Conservation (phyloP, 768 basidiomycete genomes). For the Macrolepiota dolichaula region DNA sequence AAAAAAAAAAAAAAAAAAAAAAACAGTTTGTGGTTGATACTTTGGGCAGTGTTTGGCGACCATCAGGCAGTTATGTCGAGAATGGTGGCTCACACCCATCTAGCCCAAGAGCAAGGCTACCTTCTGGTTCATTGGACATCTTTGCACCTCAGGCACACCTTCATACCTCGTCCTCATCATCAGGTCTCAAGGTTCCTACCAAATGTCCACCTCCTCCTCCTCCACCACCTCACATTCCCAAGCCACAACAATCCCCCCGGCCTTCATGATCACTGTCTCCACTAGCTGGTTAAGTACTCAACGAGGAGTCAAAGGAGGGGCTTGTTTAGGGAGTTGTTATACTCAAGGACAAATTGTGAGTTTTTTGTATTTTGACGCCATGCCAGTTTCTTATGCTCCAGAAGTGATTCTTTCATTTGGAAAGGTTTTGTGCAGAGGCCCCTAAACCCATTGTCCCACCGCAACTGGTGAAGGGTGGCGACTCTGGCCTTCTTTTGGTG, state of each 20-base stretch:
- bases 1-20: too few species aligned
- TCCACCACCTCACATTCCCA: slow-evolving; percentile 38
- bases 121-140: slow-evolving; percentile 27
- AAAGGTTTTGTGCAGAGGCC: background rate
- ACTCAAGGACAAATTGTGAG: slow-evolving; percentile 24
- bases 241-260: slow-evolving; percentile 25
- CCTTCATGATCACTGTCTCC: slow-evolving; percentile 39
- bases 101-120: slow-evolving; percentile 38
- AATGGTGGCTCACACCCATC: slow-evolving; percentile 18
- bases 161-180: slow-evolving; percentile 47
- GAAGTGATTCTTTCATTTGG: slow-evolving; percentile 8
- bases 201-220: slow-evolving; percentile 60
- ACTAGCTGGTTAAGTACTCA: background rate
- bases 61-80: slow-evolving; percentile 8
- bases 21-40: slow-evolving; percentile 55
- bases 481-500: background rate
- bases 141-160: slow-evolving; percentile 26
- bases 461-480: background rate
- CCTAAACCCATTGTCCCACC: slow-evolving; percentile 3
- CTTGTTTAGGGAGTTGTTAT: slow-evolving; percentile 14
- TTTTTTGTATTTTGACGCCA: background rate
- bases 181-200: slow-evolving; percentile 43
- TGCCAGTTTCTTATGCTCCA: slow-evolving; percentile 1
- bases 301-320: slow-evolving; percentile 12
- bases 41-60: background rate